Conservation (phyloP, 106 monocot genomes). For the Acorus calamus region DNA sequence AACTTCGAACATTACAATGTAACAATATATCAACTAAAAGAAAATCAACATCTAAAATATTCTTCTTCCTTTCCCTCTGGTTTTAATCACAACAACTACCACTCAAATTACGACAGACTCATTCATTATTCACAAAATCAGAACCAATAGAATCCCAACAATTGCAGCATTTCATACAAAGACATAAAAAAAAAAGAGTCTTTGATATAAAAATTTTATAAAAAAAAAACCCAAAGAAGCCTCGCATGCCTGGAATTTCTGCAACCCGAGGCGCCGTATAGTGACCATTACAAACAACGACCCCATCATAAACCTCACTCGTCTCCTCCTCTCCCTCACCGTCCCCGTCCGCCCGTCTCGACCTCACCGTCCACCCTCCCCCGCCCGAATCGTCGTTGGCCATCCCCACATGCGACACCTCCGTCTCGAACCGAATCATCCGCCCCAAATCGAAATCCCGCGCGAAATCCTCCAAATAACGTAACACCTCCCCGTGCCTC, state of each 20-base stretch:
- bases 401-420: conserved; percentile 60
- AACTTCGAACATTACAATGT: too few species aligned
- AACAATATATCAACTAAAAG: too few species aligned
- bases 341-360: conserved; percentile 11
- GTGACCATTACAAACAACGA: conserved; percentile 89
- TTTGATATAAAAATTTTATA: too few species aligned
- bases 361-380: conserved; percentile 51
- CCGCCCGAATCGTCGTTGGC: conserved; percentile 4
- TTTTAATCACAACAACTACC: too few species aligned
- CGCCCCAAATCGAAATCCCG: conserved; percentile 42
- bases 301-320: conserved; percentile 65
- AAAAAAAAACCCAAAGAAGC: background rate
- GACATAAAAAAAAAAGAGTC: too few species aligned
- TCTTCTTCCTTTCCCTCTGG: too few species aligned
- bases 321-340: conserved; percentile 9
- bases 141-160: too few species aligned
- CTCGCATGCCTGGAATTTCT: conserved; percentile 54
- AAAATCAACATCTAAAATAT: too few species aligned
- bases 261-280: conserved; percentile 65
- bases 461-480: conserved; percentile 73
- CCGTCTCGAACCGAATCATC: conserved; percentile 49
- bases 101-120: too few species aligned
- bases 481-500: conserved; percentile 59
- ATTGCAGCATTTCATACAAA: too few species aligned
- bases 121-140: too few species aligned